Percentiles rank a stretch among this genome's conserved stretches.
Conservation (phyloP, 2,329 filamentous ascomycete species). For the Microascus cirrosus region DNA sequence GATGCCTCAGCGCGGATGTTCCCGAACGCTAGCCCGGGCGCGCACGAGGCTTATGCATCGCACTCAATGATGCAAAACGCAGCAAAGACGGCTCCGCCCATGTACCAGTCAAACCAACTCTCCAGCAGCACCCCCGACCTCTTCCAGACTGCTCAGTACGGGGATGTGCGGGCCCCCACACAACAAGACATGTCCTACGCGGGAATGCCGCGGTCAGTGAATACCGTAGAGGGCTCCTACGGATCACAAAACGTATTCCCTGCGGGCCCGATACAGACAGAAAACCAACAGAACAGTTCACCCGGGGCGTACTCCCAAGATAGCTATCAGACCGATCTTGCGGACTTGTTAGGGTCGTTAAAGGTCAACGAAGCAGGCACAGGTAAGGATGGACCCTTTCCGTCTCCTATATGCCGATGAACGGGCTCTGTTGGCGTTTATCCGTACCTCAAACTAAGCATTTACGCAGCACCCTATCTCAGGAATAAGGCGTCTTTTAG, state of each 20-base stretch:
- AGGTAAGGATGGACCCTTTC: conserved; percentile 39
- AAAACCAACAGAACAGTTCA: conserved; percentile 22
- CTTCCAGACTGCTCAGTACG: conserved; percentile 36
- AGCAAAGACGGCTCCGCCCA: conserved; percentile 25
- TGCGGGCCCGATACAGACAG: conserved; percentile 31
- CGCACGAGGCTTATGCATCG: conserved; percentile 26
- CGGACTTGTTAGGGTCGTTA: conserved; percentile 72
- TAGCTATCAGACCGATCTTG: conserved; percentile 59
- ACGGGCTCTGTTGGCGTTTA: background rate
- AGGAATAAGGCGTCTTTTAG: conserved; percentile 46
- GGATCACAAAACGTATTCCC: conserved; percentile 37
- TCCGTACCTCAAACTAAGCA: background rate
- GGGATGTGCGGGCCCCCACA: conserved; percentile 27
- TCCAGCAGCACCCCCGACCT: conserved; percentile 26
- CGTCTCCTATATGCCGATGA: background rate
- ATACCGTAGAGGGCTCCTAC: conserved; percentile 41
- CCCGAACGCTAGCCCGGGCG: conserved; percentile 16
- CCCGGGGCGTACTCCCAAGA: conserved; percentile 46
- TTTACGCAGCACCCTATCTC: conserved; percentile 64
- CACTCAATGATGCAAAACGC: conserved; percentile 29
- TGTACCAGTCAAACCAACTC: conserved; percentile 35
- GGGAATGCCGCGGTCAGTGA: conserved; percentile 35
- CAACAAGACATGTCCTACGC: conserved; percentile 42
- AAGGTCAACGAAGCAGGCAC: conserved; percentile 81
- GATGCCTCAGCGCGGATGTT: background rate